Evolutionary conservation across 352 stramenopile genomes (phyloP).

Genomic region (Phytophthora agathidicida): DNA sequence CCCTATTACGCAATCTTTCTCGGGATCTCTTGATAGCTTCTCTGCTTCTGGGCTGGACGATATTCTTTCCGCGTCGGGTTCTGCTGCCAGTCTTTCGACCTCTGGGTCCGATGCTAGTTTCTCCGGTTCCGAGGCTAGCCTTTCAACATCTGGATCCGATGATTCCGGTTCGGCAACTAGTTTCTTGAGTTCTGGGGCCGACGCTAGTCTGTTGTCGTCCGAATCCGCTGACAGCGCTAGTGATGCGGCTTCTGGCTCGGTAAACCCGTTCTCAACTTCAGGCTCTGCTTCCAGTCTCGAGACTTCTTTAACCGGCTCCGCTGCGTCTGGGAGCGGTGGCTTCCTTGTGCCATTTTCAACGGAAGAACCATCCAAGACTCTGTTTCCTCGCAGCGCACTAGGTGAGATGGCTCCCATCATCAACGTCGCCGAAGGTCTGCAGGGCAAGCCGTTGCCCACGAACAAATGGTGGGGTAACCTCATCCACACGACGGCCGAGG

Average conservation of each 20-base stretch:
- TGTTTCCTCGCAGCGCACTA: constrained; percentile 53
- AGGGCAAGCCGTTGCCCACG: constrained; percentile 58
- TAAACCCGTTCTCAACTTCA: neutral
- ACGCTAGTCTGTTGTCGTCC: neutral
- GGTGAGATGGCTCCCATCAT: constrained; percentile 55
- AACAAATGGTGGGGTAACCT: constrained; percentile 87
- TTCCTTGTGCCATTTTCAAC: constrained; percentile 48
- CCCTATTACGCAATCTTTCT: neutral
- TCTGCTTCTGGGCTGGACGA: neutral
- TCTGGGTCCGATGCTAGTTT: neutral
- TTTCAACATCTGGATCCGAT: neutral
- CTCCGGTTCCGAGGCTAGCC: neutral
- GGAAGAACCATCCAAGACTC: constrained; percentile 36
- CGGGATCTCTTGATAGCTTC: neutral
- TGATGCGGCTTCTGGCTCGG: neutral
- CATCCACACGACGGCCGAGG: constrained; percentile 54
- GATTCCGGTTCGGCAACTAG: too few relatives aligned
- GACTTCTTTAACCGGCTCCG: constrained; percentile 1
- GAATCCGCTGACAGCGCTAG: neutral
- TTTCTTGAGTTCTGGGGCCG: neutral
- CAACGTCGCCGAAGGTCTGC: constrained; percentile 50
- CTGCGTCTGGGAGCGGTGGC: neutral
- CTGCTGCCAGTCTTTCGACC: neutral
- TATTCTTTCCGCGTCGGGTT: neutral
- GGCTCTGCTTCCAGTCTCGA: neutral